Evolutionary conservation across 177 flowering plant genomes (phyloP).

Genomic region (Vitis hybrid): DNA sequence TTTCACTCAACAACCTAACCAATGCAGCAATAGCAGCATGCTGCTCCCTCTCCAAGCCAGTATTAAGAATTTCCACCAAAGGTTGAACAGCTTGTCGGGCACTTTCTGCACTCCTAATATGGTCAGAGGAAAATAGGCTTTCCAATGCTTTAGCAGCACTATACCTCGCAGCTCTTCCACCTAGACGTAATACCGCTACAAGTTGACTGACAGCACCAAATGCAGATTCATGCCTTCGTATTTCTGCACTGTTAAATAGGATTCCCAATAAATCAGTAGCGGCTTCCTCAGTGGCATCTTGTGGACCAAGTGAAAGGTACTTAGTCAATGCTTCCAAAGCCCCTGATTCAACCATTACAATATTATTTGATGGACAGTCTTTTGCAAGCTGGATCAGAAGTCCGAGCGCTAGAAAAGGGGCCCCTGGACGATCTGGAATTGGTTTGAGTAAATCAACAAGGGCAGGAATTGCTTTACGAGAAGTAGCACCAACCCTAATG

Average conservation of each 20-base stretch:
- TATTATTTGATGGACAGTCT: slow-evolving; percentile 79
- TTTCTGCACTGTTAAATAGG: slow-evolving; percentile 84
- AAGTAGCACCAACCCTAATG: slow-evolving; percentile 90
- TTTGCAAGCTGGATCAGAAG: slow-evolving; percentile 87
- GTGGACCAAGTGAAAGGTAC: slow-evolving; percentile 97
- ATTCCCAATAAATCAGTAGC: slow-evolving; percentile 91
- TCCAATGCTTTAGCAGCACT: slow-evolving; percentile 97
- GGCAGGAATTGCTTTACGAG: slow-evolving; percentile 90
- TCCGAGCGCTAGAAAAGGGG: slow-evolving; percentile 87
- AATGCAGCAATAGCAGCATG: slow-evolving; percentile 98
- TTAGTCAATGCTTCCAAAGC: slow-evolving; percentile 88
- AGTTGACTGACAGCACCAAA: slow-evolving; percentile 92
- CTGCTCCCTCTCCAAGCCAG: slow-evolving; percentile 93
- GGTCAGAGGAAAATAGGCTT: slow-evolving; percentile 89
- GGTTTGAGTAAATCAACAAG: slow-evolving; percentile 97
- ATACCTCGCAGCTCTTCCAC: slow-evolving; percentile 90
- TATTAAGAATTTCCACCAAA: slow-evolving; percentile 89
- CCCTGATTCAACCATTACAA: slow-evolving; percentile 95
- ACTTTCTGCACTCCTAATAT: slow-evolving; percentile 85
- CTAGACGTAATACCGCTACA: slow-evolving; percentile 90
- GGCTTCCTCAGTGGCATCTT: slow-evolving; percentile 97
- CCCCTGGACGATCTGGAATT: slow-evolving; percentile 98
- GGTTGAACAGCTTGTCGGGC: slow-evolving; percentile 96
- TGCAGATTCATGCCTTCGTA: slow-evolving; percentile 88
- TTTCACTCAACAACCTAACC: slow-evolving; percentile 76